Conservation (phyloP, 345 rosid species). For the Eucalyptus tenuipes region DNA sequence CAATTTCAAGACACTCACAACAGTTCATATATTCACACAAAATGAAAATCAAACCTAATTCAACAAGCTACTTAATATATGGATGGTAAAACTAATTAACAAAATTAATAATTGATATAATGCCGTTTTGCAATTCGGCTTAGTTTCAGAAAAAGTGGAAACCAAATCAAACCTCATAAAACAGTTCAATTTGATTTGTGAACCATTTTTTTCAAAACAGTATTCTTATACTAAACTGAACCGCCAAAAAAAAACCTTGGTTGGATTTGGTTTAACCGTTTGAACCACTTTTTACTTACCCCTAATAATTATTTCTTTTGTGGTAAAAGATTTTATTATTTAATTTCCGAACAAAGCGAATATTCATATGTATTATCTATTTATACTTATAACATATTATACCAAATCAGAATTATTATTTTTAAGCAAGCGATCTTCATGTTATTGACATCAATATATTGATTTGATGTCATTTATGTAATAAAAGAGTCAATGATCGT, state of each 20-base stretch:
- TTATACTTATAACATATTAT: background rate
- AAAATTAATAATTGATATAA: background rate
- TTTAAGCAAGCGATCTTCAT: background rate
- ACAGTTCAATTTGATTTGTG: background rate
- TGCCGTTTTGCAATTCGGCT: background rate
- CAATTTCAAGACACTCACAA: background rate
- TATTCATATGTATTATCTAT: background rate
- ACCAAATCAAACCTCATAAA: background rate
- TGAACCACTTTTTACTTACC: background rate
- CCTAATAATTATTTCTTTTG: background rate
- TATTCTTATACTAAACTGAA: background rate
- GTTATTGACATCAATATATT: background rate
- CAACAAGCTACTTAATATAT: background rate
- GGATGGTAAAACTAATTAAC: background rate
- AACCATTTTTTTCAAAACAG: background rate
- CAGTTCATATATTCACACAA: background rate
- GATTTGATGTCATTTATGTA: background rate
- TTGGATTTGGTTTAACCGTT: background rate
- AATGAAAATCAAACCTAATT: background rate
- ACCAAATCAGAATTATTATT: background rate
- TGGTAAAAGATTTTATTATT: background rate
- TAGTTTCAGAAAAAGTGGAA: background rate
- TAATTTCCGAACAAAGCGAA: background rate
- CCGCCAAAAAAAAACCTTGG: background rate
- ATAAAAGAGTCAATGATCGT: background rate